Conservation (phyloP, 1,284 basidiomycete species). For the Ganoderma boninense region DNA sequence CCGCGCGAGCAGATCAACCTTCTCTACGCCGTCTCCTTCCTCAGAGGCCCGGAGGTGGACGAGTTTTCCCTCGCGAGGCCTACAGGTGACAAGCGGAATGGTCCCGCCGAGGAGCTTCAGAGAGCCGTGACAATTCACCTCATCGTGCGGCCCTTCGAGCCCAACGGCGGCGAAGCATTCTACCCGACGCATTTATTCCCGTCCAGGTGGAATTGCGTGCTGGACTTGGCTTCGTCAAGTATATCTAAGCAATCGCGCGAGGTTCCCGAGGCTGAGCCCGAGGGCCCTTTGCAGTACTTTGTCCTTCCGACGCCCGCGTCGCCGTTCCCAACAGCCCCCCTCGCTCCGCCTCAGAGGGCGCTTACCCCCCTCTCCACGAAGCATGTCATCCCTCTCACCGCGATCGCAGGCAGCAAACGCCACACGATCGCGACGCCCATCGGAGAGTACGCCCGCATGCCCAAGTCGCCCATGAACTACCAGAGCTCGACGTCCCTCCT, state of each 20-base stretch:
- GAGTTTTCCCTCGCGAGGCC: constrained; percentile 49
- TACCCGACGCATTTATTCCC: constrained; percentile 80
- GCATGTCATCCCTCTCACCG: constrained; percentile 38
- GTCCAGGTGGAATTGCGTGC: constrained; percentile 87
- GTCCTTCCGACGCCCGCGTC: constrained; percentile 77
- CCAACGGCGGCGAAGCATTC: constrained; percentile 28
- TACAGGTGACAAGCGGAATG: constrained; percentile 15
- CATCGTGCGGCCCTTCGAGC: constrained; percentile 68
- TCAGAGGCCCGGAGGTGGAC: constrained; percentile 66
- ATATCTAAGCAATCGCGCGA: constrained; percentile 19
- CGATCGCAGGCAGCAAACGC: constrained; percentile 64
- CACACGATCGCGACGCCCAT: constrained; percentile 53
- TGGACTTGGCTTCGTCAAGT: constrained; percentile 70
- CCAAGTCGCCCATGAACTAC: constrained; percentile 47
- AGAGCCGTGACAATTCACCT: constrained; percentile 83
- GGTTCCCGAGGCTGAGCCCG: constrained; percentile 17
- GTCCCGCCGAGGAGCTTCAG: constrained; percentile 57
- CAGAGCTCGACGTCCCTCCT: constrained; percentile 45
- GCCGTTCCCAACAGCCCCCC: constrained; percentile 62
- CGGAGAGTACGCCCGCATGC: constrained; percentile 31
- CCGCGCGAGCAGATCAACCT: constrained; percentile 86
- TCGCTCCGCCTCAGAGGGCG: constrained; percentile 18
- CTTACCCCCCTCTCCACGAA: constrained; percentile 37
- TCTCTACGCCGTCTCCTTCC: constrained; percentile 83
- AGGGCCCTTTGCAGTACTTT: constrained; percentile 46